These are phyloP conservation scores for Glebionis coronaria DNA, from an alignment of 129 eudicot genomes.

Conservation along the genomic window DNA sequence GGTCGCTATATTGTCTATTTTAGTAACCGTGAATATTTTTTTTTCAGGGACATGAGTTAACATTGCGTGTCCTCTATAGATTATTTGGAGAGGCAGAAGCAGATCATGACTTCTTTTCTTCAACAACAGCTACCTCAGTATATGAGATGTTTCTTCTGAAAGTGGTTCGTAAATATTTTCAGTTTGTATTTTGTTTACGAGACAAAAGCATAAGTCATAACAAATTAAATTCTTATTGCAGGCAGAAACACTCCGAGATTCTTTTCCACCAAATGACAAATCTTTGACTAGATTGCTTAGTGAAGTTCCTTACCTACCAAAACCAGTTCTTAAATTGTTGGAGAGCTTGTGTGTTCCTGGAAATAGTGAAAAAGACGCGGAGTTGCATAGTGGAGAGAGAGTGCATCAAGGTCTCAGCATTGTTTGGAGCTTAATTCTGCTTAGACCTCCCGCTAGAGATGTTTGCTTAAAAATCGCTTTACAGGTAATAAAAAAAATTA, in stretches of 20 bases:
- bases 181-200: not conserved
- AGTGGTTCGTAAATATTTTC: slow-evolving; percentile 57
- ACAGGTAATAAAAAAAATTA: slow-evolving; percentile 53
- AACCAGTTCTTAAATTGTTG: slow-evolving; percentile 67
- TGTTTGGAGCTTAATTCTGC: slow-evolving; percentile 86
- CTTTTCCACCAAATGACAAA: slow-evolving; percentile 94
- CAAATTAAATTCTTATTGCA: slow-evolving; percentile 28
- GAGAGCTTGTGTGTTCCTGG: slow-evolving; percentile 90
- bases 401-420: slow-evolving; percentile 95
- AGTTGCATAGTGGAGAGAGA: slow-evolving; percentile 74
- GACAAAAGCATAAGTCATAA: too few relatives aligned
- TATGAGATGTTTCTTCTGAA: slow-evolving; percentile 89
- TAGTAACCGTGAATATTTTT: slow-evolving; percentile 3
- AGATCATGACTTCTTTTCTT: slow-evolving; percentile 79
- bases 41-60: slow-evolving; percentile 95
- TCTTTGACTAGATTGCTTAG: slow-evolving; percentile 75
- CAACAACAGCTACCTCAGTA: slow-evolving; percentile 84
- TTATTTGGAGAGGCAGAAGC: slow-evolving; percentile 96
- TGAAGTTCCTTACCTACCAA: slow-evolving; percentile 93
- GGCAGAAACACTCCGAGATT: slow-evolving; percentile 93
- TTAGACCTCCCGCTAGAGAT: slow-evolving; percentile 84
- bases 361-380: slow-evolving; percentile 58
- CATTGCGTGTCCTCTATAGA: slow-evolving; percentile 91
- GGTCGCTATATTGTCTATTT: not conserved
- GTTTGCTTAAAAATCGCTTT: slow-evolving; percentile 72